Percentiles rank a stretch among this genome's conserved stretches.
Evolutionary conservation across 1,139 yeast species (phyloP).

Genomic region (Yamadazyma blattariae): DNA sequence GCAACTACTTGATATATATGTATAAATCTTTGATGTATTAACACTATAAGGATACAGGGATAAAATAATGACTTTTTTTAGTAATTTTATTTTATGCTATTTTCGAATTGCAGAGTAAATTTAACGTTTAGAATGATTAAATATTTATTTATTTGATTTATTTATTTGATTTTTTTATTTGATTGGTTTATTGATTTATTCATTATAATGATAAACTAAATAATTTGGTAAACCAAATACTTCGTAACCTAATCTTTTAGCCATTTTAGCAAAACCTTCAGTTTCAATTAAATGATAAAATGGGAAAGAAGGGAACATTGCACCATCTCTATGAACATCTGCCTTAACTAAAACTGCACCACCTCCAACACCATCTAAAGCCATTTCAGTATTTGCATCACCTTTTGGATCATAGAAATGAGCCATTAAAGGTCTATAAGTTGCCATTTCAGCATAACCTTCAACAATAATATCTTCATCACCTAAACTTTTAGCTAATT

Average conservation of each 20-base stretch:
- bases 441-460: conserved; percentile 88
- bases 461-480: conserved; percentile 93
- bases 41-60: too few relatives aligned
- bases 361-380: conserved; percentile 95
- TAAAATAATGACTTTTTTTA: too few relatives aligned
- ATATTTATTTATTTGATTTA: too few relatives aligned
- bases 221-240: conserved; percentile 93
- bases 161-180: too few relatives aligned
- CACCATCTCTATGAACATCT: conserved; percentile 97
- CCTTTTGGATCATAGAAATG: conserved; percentile 70
- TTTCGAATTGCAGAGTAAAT: too few relatives aligned
- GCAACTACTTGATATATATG: too few relatives aligned
- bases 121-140: too few relatives aligned
- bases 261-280: conserved; percentile 98
- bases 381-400: conserved; percentile 61
- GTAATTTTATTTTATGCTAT: too few relatives aligned
- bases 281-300: conserved; percentile 96
- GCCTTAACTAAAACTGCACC: conserved; percentile 95
- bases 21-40: too few relatives aligned
- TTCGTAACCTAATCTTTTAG: conserved; percentile 86
- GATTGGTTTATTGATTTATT: too few relatives aligned
- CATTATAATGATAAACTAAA: conserved; percentile 82
- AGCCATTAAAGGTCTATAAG: conserved; percentile 96
- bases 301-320: conserved; percentile 98
- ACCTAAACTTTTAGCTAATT: conserved; percentile 64